Conservation (phyloP, 1,284 basidiomycete genomes). For the Apiotrichum sp. region DNA sequence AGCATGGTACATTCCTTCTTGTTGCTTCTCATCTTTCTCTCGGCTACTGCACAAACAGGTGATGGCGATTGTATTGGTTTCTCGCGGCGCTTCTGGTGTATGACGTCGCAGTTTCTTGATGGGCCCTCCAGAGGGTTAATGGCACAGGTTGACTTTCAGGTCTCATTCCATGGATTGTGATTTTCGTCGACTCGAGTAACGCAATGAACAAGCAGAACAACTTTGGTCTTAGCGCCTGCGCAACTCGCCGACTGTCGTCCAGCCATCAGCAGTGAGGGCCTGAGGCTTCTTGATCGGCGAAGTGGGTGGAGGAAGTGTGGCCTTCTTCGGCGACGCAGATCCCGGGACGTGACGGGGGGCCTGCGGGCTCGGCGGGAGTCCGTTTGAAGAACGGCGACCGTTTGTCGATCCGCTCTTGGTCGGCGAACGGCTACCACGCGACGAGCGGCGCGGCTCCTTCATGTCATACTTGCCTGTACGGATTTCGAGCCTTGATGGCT, state of each 20-base stretch:
- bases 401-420: not conserved
- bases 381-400: not conserved
- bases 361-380: not conserved
- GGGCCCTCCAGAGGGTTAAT: too few relatives aligned
- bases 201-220: too few relatives aligned
- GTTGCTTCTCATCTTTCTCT: too few relatives aligned
- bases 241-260: constrained; percentile 7
- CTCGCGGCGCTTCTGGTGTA: too few relatives aligned
- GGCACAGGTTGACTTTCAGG: too few relatives aligned
- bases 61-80: too few relatives aligned
- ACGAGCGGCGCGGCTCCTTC: not conserved
- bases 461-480: not conserved
- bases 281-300: not conserved
- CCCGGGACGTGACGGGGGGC: constrained; percentile 7
- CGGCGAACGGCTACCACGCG: not conserved
- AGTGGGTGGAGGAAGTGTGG: not conserved
- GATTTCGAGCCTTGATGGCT: not conserved
- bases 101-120: too few relatives aligned
- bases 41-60: too few relatives aligned
- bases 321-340: constrained; percentile 3
- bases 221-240: too few relatives aligned
- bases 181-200: too few relatives aligned
- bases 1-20: too few relatives aligned
- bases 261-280: constrained; percentile 1
- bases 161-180: too few relatives aligned